Conservation (phyloP, 2,329 filamentous ascomycete genomes). For the Diaporthe amygdali region DNA sequence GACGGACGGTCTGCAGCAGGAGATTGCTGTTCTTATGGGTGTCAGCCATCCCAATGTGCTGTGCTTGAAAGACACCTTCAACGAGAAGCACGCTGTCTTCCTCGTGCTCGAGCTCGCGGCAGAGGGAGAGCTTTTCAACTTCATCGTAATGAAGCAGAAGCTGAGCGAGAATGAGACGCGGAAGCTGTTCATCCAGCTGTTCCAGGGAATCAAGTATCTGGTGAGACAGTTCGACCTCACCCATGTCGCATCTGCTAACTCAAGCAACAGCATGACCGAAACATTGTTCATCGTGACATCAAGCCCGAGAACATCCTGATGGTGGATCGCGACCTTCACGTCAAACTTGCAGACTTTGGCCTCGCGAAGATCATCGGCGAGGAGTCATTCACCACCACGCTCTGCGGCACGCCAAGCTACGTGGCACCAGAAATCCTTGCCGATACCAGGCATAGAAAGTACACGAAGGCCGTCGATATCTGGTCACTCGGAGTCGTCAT, state of each 20-base stretch:
- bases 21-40: conserved; percentile 96
- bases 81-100: conserved; percentile 89
- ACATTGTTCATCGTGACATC: conserved; percentile 97
- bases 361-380: conserved; percentile 98
- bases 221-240: conserved; percentile 55
- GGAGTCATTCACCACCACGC: conserved; percentile 94
- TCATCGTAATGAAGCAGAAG: conserved; percentile 90
- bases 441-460: conserved; percentile 80
- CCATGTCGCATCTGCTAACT: conserved; percentile 33
- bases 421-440: conserved; percentile 95
- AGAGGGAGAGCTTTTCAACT: conserved; percentile 95
- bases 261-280: conserved; percentile 80
- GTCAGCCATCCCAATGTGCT: conserved; percentile 93
- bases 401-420: conserved; percentile 97
- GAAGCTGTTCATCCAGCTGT: conserved; percentile 88
- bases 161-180: conserved; percentile 83
- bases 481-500: conserved; percentile 98
- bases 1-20: conserved; percentile 86
- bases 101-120: conserved; percentile 88
- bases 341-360: conserved; percentile 96
- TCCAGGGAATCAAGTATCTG: conserved; percentile 93
- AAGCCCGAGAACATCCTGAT: conserved; percentile 97
- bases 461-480: conserved; percentile 93
- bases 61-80: conserved; percentile 93
- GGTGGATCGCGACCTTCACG: conserved; percentile 80